Conservation (phyloP, 495 filamentous ascomycete genomes). For the Podospora pseudopauciseta region DNA sequence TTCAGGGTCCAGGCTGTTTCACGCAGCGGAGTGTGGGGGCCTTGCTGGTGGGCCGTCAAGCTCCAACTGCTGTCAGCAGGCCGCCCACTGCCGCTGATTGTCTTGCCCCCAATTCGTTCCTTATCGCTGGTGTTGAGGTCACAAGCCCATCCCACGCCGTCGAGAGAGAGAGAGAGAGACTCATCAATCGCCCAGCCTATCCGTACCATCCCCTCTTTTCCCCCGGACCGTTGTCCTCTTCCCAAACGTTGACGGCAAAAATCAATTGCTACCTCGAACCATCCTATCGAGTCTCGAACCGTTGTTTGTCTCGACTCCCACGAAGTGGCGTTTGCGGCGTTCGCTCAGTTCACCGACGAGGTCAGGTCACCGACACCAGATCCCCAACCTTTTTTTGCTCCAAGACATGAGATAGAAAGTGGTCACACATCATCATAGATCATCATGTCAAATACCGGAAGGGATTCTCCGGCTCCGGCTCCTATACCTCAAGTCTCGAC, state of each 20-base stretch:
- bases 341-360: background rate
- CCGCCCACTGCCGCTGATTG: conserved; percentile 4
- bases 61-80: conserved; percentile 16
- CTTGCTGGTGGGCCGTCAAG: background rate
- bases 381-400: no score
- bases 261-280: background rate
- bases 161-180: background rate
- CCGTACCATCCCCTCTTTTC: background rate
- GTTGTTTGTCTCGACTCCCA: background rate
- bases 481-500: conserved; percentile 37
- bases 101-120: conserved; percentile 4
- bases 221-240: background rate
- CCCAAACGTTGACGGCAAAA: background rate
- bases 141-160: conserved; percentile 11
- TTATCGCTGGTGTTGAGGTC: conserved; percentile 11
- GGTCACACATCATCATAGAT: conserved; percentile 1
- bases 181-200: conserved; percentile 3
- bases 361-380: background rate
- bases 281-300: background rate
- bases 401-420: conserved; percentile 23
- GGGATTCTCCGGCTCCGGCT: conserved; percentile 34
- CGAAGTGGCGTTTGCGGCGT: background rate
- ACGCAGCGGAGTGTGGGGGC: background rate
- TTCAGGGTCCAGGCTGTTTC: conserved; percentile 1
- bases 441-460: conserved; percentile 38